Conservation (phyloP, 176 grass and related monocot genomes). For the Carex cristatella region DNA sequence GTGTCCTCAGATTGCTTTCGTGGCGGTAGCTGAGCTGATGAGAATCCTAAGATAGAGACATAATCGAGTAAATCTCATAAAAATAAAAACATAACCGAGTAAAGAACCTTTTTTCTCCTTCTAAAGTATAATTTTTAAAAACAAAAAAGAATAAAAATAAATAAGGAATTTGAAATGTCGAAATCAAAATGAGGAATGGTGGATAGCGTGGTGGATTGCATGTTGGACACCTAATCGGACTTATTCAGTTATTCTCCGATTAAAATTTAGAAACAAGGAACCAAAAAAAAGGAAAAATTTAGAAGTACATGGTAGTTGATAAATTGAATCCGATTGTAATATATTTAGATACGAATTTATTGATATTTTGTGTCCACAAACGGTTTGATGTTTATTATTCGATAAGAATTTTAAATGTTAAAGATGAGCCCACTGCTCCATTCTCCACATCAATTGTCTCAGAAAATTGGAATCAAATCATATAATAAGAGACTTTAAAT, state of each 20-base stretch:
- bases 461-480: no score
- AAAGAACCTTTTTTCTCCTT: not conserved
- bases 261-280: not conserved
- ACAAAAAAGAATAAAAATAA: not conserved
- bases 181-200: not conserved
- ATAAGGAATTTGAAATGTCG: not conserved
- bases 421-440: no score
- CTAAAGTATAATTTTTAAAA: not conserved
- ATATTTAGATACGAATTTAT: no score
- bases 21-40: not conserved
- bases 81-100: not conserved
- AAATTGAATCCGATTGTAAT: no score
- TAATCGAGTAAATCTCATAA: no score
- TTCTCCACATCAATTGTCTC: no score
- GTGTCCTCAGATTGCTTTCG: not conserved
- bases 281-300: not conserved
- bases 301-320: not conserved
- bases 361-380: no score
- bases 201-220: not conserved
- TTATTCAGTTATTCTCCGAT: not conserved
- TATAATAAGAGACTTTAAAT: no score
- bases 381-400: no score
- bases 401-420: no score
- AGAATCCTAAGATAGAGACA: no score
- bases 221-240: not conserved